Base-by-base conservation (phyloP, 1,284 basidiomycete species). In the Apiotrichum gracile region DNA sequence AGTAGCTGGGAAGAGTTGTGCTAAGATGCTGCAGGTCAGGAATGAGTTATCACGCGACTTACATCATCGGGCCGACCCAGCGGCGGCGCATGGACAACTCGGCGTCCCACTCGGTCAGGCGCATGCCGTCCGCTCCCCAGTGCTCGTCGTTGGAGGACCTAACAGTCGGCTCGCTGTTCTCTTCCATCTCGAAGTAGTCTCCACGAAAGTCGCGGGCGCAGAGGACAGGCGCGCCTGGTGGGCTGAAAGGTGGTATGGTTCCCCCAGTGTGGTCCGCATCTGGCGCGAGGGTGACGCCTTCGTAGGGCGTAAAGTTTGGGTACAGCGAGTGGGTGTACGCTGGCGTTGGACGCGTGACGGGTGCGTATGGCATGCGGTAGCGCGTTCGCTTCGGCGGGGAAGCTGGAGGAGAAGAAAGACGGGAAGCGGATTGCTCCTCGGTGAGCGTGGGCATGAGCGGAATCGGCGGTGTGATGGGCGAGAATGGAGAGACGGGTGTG, bases 11-110 rank as follows among this genome's bases (percentile, higher is more conserved):
- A 68, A 64, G 2, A 74, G 48, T 45, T 74, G 72, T 0, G 71
- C 72, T 0, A 74, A 47, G 13, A 74, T 41, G 12, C 70, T 72
- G 52, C 10, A 31, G 31, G 47, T 61, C 42, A 61, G 60, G n/a
- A n/a, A n/a, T n/a, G n/a, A n/a, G n/a, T n/a, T n/a, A n/a, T n/a
- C n/a, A n/a, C n/a, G n/a, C 3, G 7, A 66, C 69, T 51, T 43
- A 75, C 73, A 75, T 52, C 62, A 73, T 69, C 0, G 73, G 70
- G 17, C 73, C 73, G 21, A 73, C 70, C 73, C 73, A 75, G 39
- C 70, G 46, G 16, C 44, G 57, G 38, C 61, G 57, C 24, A 50
- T 48, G 9, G 59, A 57, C 2, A 35, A 35, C 24, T 51, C 55
- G 3, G 57, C 54, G 34, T 63, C 63, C 65, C 61, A 65, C 47